Evolutionary conservation across 345 rosid species (phyloP).

Genomic region (Fremontodendron californicum): DNA sequence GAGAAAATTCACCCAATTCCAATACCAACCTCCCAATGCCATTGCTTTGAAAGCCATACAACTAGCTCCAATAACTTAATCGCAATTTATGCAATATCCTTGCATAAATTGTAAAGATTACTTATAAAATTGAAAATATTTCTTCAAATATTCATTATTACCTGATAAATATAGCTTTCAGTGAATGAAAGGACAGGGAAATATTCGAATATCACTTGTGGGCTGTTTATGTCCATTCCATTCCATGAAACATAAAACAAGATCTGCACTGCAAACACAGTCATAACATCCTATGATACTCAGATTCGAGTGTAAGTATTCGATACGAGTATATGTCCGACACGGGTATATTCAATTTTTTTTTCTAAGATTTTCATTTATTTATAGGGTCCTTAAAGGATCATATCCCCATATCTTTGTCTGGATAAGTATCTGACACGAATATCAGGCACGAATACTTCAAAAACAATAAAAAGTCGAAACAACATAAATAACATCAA

Average conservation of each 20-base stretch:
- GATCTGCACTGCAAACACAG: conserved; percentile 64
- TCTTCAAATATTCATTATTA: conserved; percentile 20
- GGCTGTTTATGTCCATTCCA: conserved; percentile 59
- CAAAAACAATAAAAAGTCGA: no score
- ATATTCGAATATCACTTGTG: conserved; percentile 52
- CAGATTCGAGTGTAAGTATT: no score
- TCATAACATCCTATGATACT: no score
- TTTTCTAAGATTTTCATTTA: no score
- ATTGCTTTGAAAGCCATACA: not conserved
- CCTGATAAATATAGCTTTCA: conserved; percentile 89
- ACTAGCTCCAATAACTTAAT: not conserved
- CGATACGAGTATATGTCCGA: no score
- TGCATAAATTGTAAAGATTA: not conserved
- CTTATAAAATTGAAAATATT: not conserved
- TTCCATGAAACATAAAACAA: conserved; percentile 85
- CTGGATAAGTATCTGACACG: no score
- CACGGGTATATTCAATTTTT: no score
- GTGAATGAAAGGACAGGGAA: conserved; percentile 74
- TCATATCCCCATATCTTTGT: no score
- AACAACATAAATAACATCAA: conserved; percentile 11
- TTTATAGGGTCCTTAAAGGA: no score
- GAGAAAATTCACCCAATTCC: not conserved
- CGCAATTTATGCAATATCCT: not conserved
- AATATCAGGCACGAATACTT: no score
- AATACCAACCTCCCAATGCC: not conserved